Percentiles rank a stretch among this genome's conserved stretches.
Evolutionary conservation across 306 rosid species (phyloP).

Genomic region (Prunus fruticosa): DNA sequence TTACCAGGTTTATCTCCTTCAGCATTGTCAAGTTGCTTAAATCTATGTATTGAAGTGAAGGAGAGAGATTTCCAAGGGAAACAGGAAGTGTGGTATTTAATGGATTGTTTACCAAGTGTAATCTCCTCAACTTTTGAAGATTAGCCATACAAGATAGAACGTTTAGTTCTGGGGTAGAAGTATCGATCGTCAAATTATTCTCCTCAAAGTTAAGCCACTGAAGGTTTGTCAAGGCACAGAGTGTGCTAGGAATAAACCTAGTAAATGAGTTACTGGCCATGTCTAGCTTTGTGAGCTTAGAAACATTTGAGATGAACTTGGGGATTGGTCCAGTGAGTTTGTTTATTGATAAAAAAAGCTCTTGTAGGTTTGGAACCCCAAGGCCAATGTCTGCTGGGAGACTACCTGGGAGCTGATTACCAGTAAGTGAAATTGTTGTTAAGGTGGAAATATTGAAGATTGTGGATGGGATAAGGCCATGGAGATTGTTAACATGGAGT

Average conservation of each 20-base stretch:
- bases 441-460: too few relatives aligned
- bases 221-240: neutral
- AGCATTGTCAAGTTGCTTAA: too few relatives aligned
- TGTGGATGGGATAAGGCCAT: conserved; percentile 14
- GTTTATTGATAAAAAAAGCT: neutral
- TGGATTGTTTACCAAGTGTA: neutral
- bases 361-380: conserved; percentile 14
- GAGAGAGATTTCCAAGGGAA: neutral
- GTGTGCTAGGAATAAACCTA: neutral
- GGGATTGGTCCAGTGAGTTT: neutral
- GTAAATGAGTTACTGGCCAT: neutral
- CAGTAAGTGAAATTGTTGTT: neutral
- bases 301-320: neutral
- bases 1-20: too few relatives aligned
- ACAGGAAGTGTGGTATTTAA: neutral
- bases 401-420: conserved; percentile 8
- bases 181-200: neutral
- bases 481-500: neutral
- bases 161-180: neutral
- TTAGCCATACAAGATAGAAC: neutral
- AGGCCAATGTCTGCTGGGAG: conserved; percentile 6
- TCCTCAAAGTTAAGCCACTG: neutral
- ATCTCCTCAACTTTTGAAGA: neutral
- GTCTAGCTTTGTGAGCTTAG: neutral
- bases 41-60: neutral